These are phyloP conservation scores for Amphicarpaea edgeworthii DNA, from an alignment of 306 rosid genomes.

Conservation along the genomic window DNA sequence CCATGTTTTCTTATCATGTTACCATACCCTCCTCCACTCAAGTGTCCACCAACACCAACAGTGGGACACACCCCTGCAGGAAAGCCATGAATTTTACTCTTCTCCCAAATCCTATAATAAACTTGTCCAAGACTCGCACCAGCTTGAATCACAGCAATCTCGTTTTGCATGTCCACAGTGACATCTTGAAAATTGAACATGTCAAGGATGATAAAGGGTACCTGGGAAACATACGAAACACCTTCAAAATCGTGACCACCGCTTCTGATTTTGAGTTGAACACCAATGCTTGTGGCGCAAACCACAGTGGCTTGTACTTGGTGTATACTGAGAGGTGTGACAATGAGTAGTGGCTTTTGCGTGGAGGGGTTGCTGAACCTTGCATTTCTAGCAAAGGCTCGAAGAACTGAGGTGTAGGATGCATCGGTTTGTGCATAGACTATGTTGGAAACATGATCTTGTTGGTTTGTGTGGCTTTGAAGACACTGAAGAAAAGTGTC, in stretches of 20 bases:
- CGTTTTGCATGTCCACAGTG: slow-evolving; percentile 47
- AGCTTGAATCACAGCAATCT: slow-evolving; percentile 56
- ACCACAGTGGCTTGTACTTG: slow-evolving; percentile 53
- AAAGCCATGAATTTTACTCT: slow-evolving; percentile 65
- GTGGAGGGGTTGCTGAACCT: slow-evolving; percentile 50
- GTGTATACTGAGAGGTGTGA: slow-evolving; percentile 52
- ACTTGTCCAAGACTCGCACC: slow-evolving; percentile 71
- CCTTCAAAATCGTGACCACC: slow-evolving; percentile 85
- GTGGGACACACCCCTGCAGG: slow-evolving; percentile 79
- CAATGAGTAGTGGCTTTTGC: slow-evolving; percentile 55
- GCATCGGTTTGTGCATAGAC: slow-evolving; percentile 47
- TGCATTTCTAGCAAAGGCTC: slow-evolving; percentile 50
- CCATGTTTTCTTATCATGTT: slow-evolving; percentile 66
- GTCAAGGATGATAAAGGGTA: slow-evolving; percentile 60
- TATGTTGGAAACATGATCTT: slow-evolving; percentile 42
- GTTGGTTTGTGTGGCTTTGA: slow-evolving; percentile 35
- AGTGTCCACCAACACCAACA: slow-evolving; percentile 80
- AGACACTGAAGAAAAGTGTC: slow-evolving; percentile 54
- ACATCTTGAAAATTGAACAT: slow-evolving; percentile 56
- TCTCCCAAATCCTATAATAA: slow-evolving; percentile 61
- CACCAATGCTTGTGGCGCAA: slow-evolving; percentile 48
- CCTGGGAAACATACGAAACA: slow-evolving; percentile 53
- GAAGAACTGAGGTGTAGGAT: slow-evolving; percentile 52
- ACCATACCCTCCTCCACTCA: slow-evolving; percentile 87
- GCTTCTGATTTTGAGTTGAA: slow-evolving; percentile 66